Conservation (phyloP, 805 yeast genomes). For the Pichia heedii region DNA sequence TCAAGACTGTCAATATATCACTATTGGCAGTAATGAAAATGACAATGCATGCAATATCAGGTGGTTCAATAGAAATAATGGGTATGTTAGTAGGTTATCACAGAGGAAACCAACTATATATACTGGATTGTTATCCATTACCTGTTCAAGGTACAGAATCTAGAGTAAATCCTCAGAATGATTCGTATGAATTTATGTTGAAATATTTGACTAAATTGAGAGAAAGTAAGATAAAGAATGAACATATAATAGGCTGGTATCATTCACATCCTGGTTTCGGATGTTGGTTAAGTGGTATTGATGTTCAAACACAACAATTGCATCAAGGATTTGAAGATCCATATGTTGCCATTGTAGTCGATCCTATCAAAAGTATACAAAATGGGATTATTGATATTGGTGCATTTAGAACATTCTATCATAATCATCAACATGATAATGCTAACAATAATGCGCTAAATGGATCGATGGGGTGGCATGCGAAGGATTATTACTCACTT, state of each 20-base stretch:
- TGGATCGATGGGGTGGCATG: conserved; percentile 59
- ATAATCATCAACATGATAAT: conserved; percentile 10
- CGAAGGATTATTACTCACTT: conserved; percentile 59
- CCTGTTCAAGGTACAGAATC: conserved; percentile 98
- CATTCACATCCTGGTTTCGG: conserved; percentile 97
- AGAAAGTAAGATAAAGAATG: conserved; percentile 36
- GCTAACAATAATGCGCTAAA: neutral
- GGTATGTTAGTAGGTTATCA: conserved; percentile 84
- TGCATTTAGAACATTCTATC: conserved; percentile 66
- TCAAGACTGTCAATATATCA: conserved; percentile 55
- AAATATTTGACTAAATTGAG: conserved; percentile 56
- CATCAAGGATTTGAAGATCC: conserved; percentile 91
- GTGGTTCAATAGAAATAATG: conserved; percentile 88
- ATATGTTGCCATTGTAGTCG: conserved; percentile 79
- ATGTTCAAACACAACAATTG: conserved; percentile 78
- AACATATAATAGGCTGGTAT: conserved; percentile 92
- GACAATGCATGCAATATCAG: conserved; percentile 70
- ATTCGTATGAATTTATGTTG: conserved; percentile 93
- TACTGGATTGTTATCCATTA: conserved; percentile 73
- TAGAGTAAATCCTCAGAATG: conserved; percentile 87
- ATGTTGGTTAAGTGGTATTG: conserved; percentile 91
- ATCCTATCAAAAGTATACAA: conserved; percentile 59
- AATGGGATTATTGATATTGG: conserved; percentile 74
- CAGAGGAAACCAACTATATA: conserved; percentile 43
- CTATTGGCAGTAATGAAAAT: conserved; percentile 66